Conservation (phyloP, 495 filamentous ascomycete genomes). For the Chaetomium cochliodes region DNA sequence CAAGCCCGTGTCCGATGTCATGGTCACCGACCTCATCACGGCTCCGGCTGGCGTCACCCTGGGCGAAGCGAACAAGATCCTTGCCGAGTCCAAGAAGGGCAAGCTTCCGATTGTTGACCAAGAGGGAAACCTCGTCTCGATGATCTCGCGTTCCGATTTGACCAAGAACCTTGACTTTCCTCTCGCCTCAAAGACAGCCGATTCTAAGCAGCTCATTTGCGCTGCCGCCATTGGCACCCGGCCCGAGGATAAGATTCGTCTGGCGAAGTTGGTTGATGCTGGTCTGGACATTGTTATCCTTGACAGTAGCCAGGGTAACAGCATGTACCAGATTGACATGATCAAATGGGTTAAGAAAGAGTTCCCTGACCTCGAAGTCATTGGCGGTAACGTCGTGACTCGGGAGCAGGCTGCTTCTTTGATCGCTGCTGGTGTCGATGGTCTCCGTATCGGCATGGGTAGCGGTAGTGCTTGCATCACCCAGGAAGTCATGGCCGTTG, state of each 20-base stretch:
- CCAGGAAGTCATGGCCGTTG: constrained; percentile 99
- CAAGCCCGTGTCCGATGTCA: constrained; percentile 81
- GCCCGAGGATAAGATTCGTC: constrained; percentile 80
- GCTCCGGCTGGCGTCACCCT: constrained; percentile 82
- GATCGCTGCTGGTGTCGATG: constrained; percentile 93
- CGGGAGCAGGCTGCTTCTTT: constrained; percentile 87
- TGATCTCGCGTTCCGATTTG: constrained; percentile 94
- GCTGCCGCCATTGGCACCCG: constrained; percentile 94
- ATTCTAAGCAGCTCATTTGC: constrained; percentile 96
- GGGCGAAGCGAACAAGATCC: constrained; percentile 85
- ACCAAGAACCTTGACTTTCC: constrained; percentile 99
- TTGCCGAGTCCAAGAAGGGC: constrained; percentile 95
- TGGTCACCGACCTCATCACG: constrained; percentile 94
- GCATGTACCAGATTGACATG: constrained; percentile 96
- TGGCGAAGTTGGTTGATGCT: constrained; percentile 88
- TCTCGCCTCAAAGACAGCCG: constrained; percentile 90
- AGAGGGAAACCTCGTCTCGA: constrained; percentile 81
- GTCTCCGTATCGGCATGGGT: constrained; percentile 98
- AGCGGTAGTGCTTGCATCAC: constrained; percentile 98
- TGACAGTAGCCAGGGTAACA: constrained; percentile 95
- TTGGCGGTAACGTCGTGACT: constrained; percentile 97
- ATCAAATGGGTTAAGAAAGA: constrained; percentile 88
- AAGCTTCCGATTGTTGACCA: constrained; percentile 95
- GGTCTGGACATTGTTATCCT: constrained; percentile 94
- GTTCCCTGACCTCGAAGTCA: constrained; percentile 84